phyloP scores from a whole-genome alignment of 352 stramenopile genomes.

The Pythium rishiriense region DNA sequence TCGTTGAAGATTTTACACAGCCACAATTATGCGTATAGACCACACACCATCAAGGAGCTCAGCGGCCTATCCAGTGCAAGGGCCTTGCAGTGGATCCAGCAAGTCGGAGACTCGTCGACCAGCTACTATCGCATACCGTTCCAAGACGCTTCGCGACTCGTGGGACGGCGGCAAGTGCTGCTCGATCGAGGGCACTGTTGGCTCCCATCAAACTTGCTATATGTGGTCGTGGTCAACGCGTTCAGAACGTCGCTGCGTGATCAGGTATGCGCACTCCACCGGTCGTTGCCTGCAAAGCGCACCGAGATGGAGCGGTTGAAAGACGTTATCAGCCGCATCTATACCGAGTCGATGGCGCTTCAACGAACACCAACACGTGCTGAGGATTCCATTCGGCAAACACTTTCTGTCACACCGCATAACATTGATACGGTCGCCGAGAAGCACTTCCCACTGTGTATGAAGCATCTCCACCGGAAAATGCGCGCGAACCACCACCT shows the following conservation, averaged over 20 bases:
- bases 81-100: slow-evolving; percentile 4
- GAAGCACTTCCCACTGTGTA: slow-evolving; percentile 78
- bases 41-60: background rate
- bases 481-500: slow-evolving; percentile 78
- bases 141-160: slow-evolving; percentile 29
- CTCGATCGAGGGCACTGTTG: slow-evolving; percentile 50
- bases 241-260: slow-evolving; percentile 40
- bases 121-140: slow-evolving; percentile 24
- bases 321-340: slow-evolving; percentile 41
- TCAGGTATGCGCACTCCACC: slow-evolving; percentile 45
- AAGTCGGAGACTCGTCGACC: background rate
- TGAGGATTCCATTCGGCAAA: too few species aligned
- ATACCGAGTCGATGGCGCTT: slow-evolving; percentile 34
- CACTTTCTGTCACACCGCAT: slow-evolving; percentile 45
- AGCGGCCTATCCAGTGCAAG: background rate
- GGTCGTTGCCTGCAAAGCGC: slow-evolving; percentile 44
- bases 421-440: slow-evolving; percentile 73
- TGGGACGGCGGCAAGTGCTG: slow-evolving; percentile 44
- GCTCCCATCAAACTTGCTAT: slow-evolving; percentile 28
- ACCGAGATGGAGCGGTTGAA: slow-evolving; percentile 37
- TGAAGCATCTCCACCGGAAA: slow-evolving; percentile 73
- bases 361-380: slow-evolving; percentile 3
- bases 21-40: background rate
- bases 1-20: slow-evolving; percentile 26
- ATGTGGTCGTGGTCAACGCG: slow-evolving; percentile 28